phyloP scores from a whole-genome alignment of 371 early-diverging fungal genomes.

The Mortierella sp. region DNA sequence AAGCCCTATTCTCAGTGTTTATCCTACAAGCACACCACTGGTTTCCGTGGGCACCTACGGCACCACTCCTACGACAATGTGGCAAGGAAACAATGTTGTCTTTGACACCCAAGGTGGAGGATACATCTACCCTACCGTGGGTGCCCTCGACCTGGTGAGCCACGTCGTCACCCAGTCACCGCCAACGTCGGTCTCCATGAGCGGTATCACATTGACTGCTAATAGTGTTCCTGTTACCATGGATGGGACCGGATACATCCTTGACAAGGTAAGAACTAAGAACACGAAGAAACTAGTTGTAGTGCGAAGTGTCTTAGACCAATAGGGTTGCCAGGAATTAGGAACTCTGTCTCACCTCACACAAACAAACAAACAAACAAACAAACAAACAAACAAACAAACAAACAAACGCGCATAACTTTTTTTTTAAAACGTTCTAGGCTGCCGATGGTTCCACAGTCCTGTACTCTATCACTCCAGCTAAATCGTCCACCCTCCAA shows the following conservation, averaged over 20 bases:
- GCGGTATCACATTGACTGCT: neutral
- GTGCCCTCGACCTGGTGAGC: neutral
- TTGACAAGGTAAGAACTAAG: neutral
- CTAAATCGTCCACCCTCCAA: neutral
- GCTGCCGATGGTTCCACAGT: slow-evolving; percentile 18
- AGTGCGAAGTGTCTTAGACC: neutral
- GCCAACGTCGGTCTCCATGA: neutral
- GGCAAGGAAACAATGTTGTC: neutral
- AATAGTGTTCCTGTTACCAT: neutral
- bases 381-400: neutral
- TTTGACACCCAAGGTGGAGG: neutral
- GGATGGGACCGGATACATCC: neutral
- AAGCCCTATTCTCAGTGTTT: neutral
- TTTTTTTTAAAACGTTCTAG: neutral
- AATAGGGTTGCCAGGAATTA: no score
- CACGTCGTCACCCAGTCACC: neutral
- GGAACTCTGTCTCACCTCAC: neutral
- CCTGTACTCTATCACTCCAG: slow-evolving; percentile 19
- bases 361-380: neutral
- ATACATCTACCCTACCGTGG: neutral
- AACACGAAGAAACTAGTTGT: neutral
- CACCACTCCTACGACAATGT: neutral
- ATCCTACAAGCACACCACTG: neutral
- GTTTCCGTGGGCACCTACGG: neutral
- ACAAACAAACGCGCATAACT: neutral